Base-by-base conservation (phyloP, 805 yeast genomes). In the Candida germanica region DNA sequence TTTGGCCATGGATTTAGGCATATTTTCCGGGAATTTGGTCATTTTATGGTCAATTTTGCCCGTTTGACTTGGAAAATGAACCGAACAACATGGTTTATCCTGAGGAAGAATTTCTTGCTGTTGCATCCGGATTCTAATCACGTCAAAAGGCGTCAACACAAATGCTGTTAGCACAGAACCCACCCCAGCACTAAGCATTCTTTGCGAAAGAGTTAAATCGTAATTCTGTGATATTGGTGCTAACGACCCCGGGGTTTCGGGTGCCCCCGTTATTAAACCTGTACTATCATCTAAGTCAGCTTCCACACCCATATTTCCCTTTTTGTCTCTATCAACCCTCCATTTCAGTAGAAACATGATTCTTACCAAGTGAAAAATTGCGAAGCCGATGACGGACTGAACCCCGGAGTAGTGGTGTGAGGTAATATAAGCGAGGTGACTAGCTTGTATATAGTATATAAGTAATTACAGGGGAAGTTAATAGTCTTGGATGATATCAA, bases 141-240 rank as follows among this genome's bases (percentile, higher is more conserved):
- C 93, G 56, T 85, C 94, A 58, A 85, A 76, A 1, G 94, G 94
- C 1, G 93, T 85, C 22, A 85, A 79, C 26, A 81, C 79, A 24
- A 82, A 48, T 0, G 91, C 83, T 2, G 91, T 85, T 14, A 84
- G 48, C 5, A 85, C 50, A 0, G 91, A 81, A 0, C 94, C 94
- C 30, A 78, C 68, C 48, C 87, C 79, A 0, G 94, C 93, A 48
- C 89, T 80, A 22, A 80, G 56, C 89, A 85, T 83, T 33, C 88
- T 58, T 50, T 85, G 87, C 3, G 62, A 27, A n/a, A 31, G 29
- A 18, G 40, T 36, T 10, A 20, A 20, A 20, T 20, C 23, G 10
- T 20, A 20, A 10, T 20, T 20, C 10, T 20, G n/a, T n/a, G n/a
- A n/a, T n/a, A n/a, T n/a, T n/a, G n/a, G n/a, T n/a, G n/a, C n/a